Conservation (phyloP, 2,329 filamentous ascomycete species). For the Pseudogymnoascus destructans region DNA sequence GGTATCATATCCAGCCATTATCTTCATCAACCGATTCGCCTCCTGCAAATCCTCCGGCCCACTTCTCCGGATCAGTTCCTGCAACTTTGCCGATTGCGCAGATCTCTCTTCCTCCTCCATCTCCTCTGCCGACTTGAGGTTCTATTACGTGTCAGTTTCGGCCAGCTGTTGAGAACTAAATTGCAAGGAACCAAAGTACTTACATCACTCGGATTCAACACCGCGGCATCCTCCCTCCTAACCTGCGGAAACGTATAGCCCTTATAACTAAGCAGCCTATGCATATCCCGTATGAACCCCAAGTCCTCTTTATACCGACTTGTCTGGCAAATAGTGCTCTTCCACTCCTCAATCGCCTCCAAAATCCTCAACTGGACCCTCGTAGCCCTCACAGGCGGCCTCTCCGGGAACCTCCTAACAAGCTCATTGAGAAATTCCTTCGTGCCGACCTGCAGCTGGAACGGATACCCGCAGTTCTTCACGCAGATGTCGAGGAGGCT, state of each 20-base stretch:
- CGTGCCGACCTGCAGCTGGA: conserved; percentile 95
- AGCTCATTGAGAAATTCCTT: conserved; percentile 99
- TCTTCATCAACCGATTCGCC: conserved; percentile 95
- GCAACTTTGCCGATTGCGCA: conserved; percentile 93
- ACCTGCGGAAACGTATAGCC: conserved; percentile 93
- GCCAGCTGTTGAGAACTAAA: background rate
- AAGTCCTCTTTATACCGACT: conserved; percentile 95
- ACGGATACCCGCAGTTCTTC: conserved; percentile 98
- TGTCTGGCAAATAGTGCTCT: conserved; percentile 94
- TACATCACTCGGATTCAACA: conserved; percentile 93
- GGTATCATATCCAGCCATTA: conserved; percentile 97
- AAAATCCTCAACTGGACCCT: conserved; percentile 86
- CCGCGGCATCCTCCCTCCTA: conserved; percentile 83
- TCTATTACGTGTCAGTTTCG: conserved; percentile 40
- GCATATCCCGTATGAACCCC: conserved; percentile 96
- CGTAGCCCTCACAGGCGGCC: conserved; percentile 73
- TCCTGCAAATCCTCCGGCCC: conserved; percentile 89
- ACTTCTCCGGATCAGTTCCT: conserved; percentile 87
- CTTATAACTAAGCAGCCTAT: conserved; percentile 88
- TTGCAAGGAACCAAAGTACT: conserved; percentile 28
- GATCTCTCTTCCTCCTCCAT: conserved; percentile 96
- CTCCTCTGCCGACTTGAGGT: conserved; percentile 88
- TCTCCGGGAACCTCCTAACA: conserved; percentile 87
- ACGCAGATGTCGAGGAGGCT: conserved; percentile 95
- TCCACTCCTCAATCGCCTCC: conserved; percentile 96